These are phyloP conservation scores for Phytophthora chlamydospora DNA, from an alignment of 352 stramenopile genomes.

Conservation along the genomic window DNA sequence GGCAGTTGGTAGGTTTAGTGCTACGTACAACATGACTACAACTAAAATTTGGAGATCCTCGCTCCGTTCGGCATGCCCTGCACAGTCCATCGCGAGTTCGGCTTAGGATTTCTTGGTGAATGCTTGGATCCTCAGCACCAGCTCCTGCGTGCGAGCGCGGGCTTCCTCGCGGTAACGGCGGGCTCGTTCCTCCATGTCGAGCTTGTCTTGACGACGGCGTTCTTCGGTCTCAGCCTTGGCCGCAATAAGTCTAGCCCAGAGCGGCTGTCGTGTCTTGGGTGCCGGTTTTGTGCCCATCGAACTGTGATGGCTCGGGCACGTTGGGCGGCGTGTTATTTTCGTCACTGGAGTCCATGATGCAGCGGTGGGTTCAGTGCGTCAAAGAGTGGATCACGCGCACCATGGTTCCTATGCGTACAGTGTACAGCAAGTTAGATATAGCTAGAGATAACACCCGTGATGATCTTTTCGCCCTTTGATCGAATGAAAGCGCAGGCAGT, in stretches of 20 bases:
- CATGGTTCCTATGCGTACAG: constrained; percentile 3
- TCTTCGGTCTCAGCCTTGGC: not conserved
- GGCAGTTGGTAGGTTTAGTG: not conserved
- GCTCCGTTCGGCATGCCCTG: too few relatives aligned
- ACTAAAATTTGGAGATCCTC: too few relatives aligned
- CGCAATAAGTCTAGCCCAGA: not conserved
- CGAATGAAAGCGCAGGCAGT: too few relatives aligned
- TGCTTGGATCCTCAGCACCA: not conserved
- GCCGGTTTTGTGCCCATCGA: too few relatives aligned
- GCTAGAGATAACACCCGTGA: too few relatives aligned
- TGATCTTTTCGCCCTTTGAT: too few relatives aligned
- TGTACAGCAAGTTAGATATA: not conserved
- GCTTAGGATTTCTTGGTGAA: not conserved
- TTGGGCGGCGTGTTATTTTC: constrained; percentile 5
- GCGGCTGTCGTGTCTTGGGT: too few relatives aligned
- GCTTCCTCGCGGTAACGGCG: constrained; percentile 1
- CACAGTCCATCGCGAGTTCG: too few relatives aligned
- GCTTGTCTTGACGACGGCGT: not conserved
- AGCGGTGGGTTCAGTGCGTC: not conserved
- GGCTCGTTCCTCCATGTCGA: not conserved
- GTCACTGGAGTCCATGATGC: constrained; percentile 4
- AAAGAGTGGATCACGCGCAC: not conserved
- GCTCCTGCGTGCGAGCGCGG: not conserved
- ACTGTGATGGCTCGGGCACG: not conserved
- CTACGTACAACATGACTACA: too few relatives aligned